These are phyloP conservation scores for Raddia distichophylla DNA, from an alignment of 176 grass and related monocot species.

Conservation along the genomic window DNA sequence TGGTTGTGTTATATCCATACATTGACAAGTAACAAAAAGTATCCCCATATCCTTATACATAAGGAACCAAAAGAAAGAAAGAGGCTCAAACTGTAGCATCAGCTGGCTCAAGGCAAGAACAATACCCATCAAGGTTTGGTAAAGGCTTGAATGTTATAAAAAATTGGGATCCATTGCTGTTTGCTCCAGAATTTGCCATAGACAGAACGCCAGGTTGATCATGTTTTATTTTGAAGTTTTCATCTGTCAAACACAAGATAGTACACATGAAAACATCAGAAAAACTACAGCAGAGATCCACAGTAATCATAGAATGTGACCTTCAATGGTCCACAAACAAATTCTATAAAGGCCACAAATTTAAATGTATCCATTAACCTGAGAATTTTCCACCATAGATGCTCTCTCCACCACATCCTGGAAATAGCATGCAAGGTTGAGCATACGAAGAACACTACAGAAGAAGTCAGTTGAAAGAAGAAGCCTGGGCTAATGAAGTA, in stretches of 20 bases:
- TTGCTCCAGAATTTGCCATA: constrained; percentile 69
- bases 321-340: constrained; percentile 6
- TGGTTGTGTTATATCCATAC: background rate
- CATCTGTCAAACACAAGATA: constrained; percentile 57
- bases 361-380: constrained; percentile 49
- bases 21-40: background rate
- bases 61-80: constrained; percentile 8
- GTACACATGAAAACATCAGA: constrained; percentile 22
- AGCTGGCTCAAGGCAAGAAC: constrained; percentile 31
- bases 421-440: constrained; percentile 77
- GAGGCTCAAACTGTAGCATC: background rate
- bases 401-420: constrained; percentile 85
- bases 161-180: constrained; percentile 72
- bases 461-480: constrained; percentile 87
- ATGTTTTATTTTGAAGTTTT: constrained; percentile 74
- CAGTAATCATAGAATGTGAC: background rate
- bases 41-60: background rate
- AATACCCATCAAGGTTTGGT: constrained; percentile 74
- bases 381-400: constrained; percentile 84
- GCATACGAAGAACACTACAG: constrained; percentile 68
- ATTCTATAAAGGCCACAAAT: background rate
- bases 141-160: constrained; percentile 63
- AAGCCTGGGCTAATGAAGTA: constrained; percentile 74
- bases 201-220: constrained; percentile 69
- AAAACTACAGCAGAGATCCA: constrained; percentile 11